Percentiles rank a stretch among this genome's conserved stretches.
Evolutionary conservation across 2,329 filamentous ascomycete genomes (phyloP).

Genomic region (Trichoderma breve): DNA sequence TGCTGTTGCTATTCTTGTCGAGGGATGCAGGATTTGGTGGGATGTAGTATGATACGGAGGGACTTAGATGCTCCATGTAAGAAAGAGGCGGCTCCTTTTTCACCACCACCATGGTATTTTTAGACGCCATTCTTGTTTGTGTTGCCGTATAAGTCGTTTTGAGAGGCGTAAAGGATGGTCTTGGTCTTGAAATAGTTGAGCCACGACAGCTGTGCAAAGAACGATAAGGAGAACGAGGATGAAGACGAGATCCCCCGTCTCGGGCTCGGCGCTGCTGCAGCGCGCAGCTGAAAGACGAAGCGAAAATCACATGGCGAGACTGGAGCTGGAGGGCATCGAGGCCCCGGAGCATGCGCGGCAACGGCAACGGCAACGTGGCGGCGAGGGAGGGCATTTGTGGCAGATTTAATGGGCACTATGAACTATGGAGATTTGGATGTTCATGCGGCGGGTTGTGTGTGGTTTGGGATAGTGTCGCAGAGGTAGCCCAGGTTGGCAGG

Average conservation of each 20-base stretch:
- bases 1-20: neutral
- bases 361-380: neutral
- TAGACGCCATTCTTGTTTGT: slow-evolving; percentile 31
- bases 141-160: neutral
- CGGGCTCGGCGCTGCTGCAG: neutral
- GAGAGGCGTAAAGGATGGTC: neutral
- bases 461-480: slow-evolving; percentile 6
- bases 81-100: slow-evolving; percentile 27
- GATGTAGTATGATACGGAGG: slow-evolving; percentile 37
- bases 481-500: slow-evolving; percentile 18
- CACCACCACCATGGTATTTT: slow-evolving; percentile 7
- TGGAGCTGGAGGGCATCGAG: neutral
- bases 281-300: neutral
- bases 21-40: slow-evolving; percentile 23
- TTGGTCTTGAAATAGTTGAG: neutral
- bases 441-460: neutral
- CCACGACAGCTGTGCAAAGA: neutral
- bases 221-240: neutral
- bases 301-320: neutral
- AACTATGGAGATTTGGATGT: neutral
- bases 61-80: slow-evolving; percentile 41
- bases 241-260: neutral
- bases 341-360: neutral
- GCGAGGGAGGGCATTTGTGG: neutral
- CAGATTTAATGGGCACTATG: neutral